phyloP scores from a whole-genome alignment of 1,284 basidiomycete genomes.

The Anthracocystis walkeri region DNA sequence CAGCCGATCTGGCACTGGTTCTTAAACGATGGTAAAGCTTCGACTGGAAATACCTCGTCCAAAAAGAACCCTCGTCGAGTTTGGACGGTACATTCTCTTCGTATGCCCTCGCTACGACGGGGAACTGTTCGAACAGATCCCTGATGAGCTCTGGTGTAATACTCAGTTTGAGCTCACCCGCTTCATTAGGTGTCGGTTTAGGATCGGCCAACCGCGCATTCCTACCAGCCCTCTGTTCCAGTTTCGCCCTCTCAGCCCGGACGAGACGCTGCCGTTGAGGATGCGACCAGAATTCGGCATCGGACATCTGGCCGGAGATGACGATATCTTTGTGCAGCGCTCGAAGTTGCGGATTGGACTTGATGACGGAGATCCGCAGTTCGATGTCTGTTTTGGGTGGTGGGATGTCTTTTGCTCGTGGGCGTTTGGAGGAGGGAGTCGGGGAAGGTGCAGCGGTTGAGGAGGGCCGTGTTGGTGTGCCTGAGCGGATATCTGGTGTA shows the following conservation, averaged over 20 bases:
- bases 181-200: slow-evolving; percentile 59
- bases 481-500: slow-evolving; percentile 25
- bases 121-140: slow-evolving; percentile 98
- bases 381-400: slow-evolving; percentile 53
- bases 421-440: background rate
- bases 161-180: slow-evolving; percentile 79
- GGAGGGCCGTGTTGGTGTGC: slow-evolving; percentile 18
- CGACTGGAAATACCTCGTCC: slow-evolving; percentile 95
- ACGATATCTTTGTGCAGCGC: slow-evolving; percentile 66
- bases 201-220: slow-evolving; percentile 67
- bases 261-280: slow-evolving; percentile 62
- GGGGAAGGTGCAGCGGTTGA: slow-evolving; percentile 10
- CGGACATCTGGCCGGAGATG: slow-evolving; percentile 50
- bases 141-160: slow-evolving; percentile 92
- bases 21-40: slow-evolving; percentile 93
- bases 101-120: slow-evolving; percentile 90
- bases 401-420: slow-evolving; percentile 7
- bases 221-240: slow-evolving; percentile 61
- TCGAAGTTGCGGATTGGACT: slow-evolving; percentile 56
- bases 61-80: slow-evolving; percentile 91
- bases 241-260: slow-evolving; percentile 57
- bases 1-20: slow-evolving; percentile 88
- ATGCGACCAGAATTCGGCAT: slow-evolving; percentile 68
- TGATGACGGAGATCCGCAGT: slow-evolving; percentile 61
- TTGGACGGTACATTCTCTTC: slow-evolving; percentile 89